These are phyloP conservation scores for Fraxinus americana DNA, from an alignment of 257 asterid genomes.

Conservation along the genomic window DNA sequence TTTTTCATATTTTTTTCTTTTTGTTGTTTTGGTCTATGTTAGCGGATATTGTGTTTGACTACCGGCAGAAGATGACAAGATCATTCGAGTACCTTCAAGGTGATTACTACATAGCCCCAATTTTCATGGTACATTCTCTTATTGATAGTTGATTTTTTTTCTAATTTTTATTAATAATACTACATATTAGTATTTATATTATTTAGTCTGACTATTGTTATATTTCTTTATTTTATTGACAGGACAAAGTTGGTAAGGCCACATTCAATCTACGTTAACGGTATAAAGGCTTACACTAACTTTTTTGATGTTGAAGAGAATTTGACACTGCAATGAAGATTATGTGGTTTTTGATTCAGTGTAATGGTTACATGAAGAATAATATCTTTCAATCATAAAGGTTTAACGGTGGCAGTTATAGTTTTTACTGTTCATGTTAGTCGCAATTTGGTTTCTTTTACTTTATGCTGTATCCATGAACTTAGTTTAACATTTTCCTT, in stretches of 20 bases:
- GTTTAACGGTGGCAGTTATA: not conserved
- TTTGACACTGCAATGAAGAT: slow-evolving; percentile 18
- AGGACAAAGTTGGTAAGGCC: slow-evolving; percentile 96
- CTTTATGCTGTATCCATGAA: not conserved
- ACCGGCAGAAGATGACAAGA: slow-evolving; percentile 89
- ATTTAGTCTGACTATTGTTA: not conserved
- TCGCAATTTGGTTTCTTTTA: no score
- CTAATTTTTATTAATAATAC: no score
- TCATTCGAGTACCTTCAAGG: slow-evolving; percentile 91
- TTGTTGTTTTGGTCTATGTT: not conserved
- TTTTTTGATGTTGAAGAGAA: not conserved
- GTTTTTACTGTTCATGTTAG: slow-evolving; percentile 16
- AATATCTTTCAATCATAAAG: slow-evolving; percentile 9
- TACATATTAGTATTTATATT: not conserved
- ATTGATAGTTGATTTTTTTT: not conserved
- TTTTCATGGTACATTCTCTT: slow-evolving; percentile 59
- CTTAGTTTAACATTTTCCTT: not conserved
- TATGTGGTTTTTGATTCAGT: slow-evolving; percentile 13
- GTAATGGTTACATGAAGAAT: slow-evolving; percentile 17
- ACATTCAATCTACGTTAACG: slow-evolving; percentile 24
- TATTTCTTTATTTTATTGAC: slow-evolving; percentile 30
- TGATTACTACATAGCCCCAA: slow-evolving; percentile 87
- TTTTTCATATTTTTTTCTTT: slow-evolving; percentile 24
- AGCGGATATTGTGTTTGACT: slow-evolving; percentile 98
- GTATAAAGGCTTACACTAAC: slow-evolving; percentile 5